These are phyloP conservation scores for Atkinsonella texensis DNA, from an alignment of 2,329 filamentous ascomycete species.

Conservation along the genomic window DNA sequence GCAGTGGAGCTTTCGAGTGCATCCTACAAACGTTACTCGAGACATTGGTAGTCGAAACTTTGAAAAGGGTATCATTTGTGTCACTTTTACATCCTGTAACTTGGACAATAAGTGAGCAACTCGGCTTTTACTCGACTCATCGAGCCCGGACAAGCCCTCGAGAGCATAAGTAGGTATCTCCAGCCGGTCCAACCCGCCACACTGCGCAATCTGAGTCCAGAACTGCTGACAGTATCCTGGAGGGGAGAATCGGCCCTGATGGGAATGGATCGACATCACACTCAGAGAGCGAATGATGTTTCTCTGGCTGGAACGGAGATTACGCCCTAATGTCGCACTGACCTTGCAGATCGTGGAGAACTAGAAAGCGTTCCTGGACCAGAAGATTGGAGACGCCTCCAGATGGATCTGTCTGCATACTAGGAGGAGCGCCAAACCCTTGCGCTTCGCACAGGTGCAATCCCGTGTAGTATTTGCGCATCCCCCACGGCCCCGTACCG, in stretches of 20 bases:
- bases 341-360: background rate
- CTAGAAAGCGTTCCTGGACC: background rate
- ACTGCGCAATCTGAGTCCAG: background rate
- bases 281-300: background rate
- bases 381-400: conserved; percentile 1
- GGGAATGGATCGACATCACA: background rate
- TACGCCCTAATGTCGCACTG: background rate
- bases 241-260: too few relatives aligned
- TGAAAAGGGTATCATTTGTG: background rate
- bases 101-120: background rate
- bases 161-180: background rate
- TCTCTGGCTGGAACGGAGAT: background rate
- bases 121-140: too few relatives aligned
- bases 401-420: background rate
- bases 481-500: too few relatives aligned
- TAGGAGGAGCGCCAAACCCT: background rate
- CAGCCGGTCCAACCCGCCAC: background rate
- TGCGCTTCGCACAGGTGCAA: background rate
- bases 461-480: too few relatives aligned
- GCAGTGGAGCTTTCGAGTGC: background rate
- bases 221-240: background rate
- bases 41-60: background rate
- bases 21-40: background rate
- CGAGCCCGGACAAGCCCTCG: too few relatives aligned
- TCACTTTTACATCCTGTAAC: background rate